Evolutionary conservation across 2,329 filamentous ascomycete species (phyloP), one percentile per base, ranked within the genome.

Genomic region (Coniochaeta sp.): DNA sequence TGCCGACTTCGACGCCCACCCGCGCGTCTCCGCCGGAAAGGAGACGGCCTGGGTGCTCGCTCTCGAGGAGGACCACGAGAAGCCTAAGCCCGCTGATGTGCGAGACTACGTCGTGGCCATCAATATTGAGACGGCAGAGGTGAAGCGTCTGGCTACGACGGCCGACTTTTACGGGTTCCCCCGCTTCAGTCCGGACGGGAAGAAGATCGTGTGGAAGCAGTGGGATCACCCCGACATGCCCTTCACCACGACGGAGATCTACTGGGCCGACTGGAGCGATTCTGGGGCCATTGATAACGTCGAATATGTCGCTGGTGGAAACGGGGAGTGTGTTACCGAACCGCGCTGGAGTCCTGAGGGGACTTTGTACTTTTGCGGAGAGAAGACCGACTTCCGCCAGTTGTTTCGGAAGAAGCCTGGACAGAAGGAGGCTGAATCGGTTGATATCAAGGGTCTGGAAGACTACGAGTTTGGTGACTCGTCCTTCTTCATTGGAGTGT

Each of bases 141-240:
- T 74, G 2, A 66, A 60, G 26, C 59, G 70, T 1, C 57, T 79
- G 3, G 67, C 68, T 0, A 54, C 65, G 5, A 75, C 71, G 0
- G 71, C 75, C 3, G 78, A 81, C 57, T 81, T 81, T 49, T 81
- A 79, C 58, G 72, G 69, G 20, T 68, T 71, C 20, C 76, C 78
- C 0, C 70, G 70, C 14, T 80, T 75, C 56, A 76, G 70, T 53
- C 67, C 63, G 1, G 70, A 76, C 54, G 74, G 75, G 1, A 65
- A 61, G 6, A 70, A 67, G 48, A 56, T 79, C 24, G 68, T 64
- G n/a, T 81, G 78, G 77, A 65, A 76, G 12, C 72, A 81, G 53
- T 82, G 78, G 78, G 64, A 74, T 16, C 75, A 79, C 55, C 78
- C 77, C 0, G 68, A 76, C 48, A 71, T 81, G 64, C 75, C 76